Base-by-base conservation (phyloP, 2,329 filamentous ascomycete genomes). In the Chaetomium olivaceum region DNA sequence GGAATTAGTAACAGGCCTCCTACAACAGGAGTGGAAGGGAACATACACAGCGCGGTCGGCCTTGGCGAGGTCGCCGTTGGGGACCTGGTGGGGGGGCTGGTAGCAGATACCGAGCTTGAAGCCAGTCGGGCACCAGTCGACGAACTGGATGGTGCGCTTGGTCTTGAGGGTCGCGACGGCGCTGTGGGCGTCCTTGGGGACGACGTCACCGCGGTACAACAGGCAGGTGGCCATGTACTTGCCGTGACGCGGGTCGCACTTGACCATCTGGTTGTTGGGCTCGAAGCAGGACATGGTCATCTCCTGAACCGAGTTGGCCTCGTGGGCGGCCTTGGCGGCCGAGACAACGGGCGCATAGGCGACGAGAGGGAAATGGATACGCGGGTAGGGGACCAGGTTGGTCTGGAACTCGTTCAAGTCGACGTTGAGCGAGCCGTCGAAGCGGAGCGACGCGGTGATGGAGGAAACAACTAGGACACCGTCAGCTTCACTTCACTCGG, bases 91-190 rank as follows among this genome's bases (percentile, higher is more conserved):
- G 72, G 94, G 94, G 77, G 93, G 91, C 86, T 98, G 93, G 89
- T 96, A 98, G 91, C 93, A 97, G 86, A 99, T 99, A 87, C 95
- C 95, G 74, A 99, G 92, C 91, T 99, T 99, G 91, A 99, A 99
- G 74, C 95, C 95, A 81, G 95, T 99, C 68, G 95, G 95, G 89
- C 95, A 99, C 95, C 95, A 99, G 84, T 99, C 95, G 78, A 99
- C 95, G 79, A 98, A 97, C 84, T 98, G 93, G 79, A 99, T 96
- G 75, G 95, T 97, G 76, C 92, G 91, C 91, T 97, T 98, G 81
- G 95, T 97, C 92, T 98, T 99, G 78, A 98, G 91, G 71, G 91
- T 93, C 69, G 94, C 93, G 73, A 98, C 93, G 71, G 95, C 94
- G 67, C 83, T 87, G 85, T 97, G 92, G 72, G 92, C 91, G 76